phyloP scores from a whole-genome alignment of 768 basidiomycete genomes.

The Coprinopsis sp. region DNA sequence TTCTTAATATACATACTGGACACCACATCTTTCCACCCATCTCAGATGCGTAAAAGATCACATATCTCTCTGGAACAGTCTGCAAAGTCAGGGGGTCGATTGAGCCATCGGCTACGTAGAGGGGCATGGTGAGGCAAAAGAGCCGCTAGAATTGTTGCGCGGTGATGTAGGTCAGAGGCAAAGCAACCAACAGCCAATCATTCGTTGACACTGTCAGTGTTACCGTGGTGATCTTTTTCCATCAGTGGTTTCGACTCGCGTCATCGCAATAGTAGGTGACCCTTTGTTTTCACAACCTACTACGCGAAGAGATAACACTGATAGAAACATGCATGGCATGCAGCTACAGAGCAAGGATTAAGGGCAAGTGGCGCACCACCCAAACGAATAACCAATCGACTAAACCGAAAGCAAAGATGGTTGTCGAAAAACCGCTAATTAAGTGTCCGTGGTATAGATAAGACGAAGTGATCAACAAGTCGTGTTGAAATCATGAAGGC shows the following conservation, averaged over 20 bases:
- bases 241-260: no score
- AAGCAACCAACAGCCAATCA: no score
- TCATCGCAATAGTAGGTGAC: no score
- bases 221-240: no score
- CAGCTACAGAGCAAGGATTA: no score
- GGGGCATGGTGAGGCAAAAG: constrained; percentile 42
- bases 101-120: constrained; percentile 33
- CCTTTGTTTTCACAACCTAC: no score
- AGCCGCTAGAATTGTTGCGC: constrained; percentile 7
- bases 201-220: no score
- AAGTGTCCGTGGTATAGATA: neutral
- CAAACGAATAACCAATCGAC: neutral
- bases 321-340: no score
- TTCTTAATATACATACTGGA: constrained; percentile 45
- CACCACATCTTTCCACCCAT: constrained; percentile 67
- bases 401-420: neutral
- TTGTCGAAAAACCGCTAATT: constrained; percentile 3
- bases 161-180: constrained; percentile 16
- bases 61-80: constrained; percentile 42
- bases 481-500: no score
- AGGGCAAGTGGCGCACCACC: neutral
- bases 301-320: no score
- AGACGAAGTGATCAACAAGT: neutral
- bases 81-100: constrained; percentile 33
- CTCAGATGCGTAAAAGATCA: constrained; percentile 71